A percentile compares a stretch with the other conserved stretches of the same genome.
phyloP scores from a whole-genome alignment of 2,329 filamentous ascomycete genomes.

The Didymellaceae sp. region DNA sequence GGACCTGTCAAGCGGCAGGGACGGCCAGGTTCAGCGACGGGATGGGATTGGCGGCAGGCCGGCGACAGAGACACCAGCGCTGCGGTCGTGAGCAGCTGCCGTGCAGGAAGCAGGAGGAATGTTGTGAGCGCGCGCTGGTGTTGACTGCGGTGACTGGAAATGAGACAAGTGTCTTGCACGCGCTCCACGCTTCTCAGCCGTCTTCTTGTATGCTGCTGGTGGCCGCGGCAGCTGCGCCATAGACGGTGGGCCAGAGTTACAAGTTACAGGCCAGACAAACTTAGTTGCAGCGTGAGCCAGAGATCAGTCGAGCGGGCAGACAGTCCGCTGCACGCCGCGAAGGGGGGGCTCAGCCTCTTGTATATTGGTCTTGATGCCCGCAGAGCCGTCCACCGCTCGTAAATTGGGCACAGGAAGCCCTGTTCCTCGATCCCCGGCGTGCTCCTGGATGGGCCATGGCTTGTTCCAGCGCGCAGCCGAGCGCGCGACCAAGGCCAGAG shows the following conservation, averaged over 20 bases:
- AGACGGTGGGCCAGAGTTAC: conserved; percentile 1
- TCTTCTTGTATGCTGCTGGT: not conserved
- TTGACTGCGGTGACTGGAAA: not conserved
- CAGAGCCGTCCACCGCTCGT: not conserved
- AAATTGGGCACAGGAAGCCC: conserved; percentile 10
- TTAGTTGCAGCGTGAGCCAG: not conserved
- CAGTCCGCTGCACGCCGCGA: conserved; percentile 1
- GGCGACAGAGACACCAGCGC: not conserved
- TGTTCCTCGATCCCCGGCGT: conserved; percentile 12
- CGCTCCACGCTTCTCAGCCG: conserved; percentile 2
- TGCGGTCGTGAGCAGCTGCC: not conserved
- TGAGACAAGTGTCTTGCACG: not conserved
- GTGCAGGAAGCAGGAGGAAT: not conserved
- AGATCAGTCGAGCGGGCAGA: not conserved
- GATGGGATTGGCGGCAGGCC: not conserved
- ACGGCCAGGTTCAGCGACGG: not conserved
- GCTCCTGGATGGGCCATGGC: not conserved
- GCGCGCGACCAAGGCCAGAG: conserved; percentile 1
- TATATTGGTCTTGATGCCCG: conserved; percentile 2
- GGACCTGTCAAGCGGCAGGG: conserved; percentile 8
- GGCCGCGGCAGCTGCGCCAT: conserved; percentile 12
- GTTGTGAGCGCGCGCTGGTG: not conserved
- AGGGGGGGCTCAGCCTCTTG: conserved; percentile 10
- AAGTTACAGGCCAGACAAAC: no score
- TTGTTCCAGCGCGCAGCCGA: conserved; percentile 6